phyloP scores from a whole-genome alignment of 2,329 filamentous ascomycete species.

The Leptographium lundbergii region DNA sequence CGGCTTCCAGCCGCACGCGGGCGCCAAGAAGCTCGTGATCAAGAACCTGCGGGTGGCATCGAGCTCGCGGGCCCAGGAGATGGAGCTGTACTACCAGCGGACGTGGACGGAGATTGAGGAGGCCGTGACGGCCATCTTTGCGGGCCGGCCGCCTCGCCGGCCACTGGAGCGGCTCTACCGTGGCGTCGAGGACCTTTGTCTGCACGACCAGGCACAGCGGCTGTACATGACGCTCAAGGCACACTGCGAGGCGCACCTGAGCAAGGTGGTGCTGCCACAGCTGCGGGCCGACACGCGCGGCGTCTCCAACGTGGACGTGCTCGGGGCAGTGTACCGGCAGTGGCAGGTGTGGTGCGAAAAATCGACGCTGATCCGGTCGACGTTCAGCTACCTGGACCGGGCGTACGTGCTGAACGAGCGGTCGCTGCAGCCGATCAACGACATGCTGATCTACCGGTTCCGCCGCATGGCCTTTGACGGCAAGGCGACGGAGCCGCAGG shows the following conservation, averaged over 20 bases:
- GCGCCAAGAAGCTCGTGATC: conserved; percentile 78
- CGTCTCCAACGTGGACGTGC: conserved; percentile 45
- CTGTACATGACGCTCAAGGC: conserved; percentile 54
- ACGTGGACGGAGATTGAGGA: conserved; percentile 62
- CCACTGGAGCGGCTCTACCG: conserved; percentile 86
- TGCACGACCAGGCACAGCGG: conserved; percentile 57
- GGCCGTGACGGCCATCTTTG: conserved; percentile 64
- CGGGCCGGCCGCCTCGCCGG: conserved; percentile 44
- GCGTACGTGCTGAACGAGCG: conserved; percentile 71
- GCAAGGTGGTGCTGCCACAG: conserved; percentile 41
- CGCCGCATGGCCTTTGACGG: conserved; percentile 40
- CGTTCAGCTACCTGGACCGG: conserved; percentile 90
- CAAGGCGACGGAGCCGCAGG: background rate
- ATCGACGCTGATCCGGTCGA: conserved; percentile 67
- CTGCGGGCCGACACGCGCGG: conserved; percentile 38
- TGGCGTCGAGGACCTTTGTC: conserved; percentile 82
- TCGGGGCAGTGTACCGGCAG: conserved; percentile 40
- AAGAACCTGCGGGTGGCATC: conserved; percentile 67
- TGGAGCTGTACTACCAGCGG: conserved; percentile 65
- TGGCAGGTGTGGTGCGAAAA: conserved; percentile 75
- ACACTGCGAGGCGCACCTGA: conserved; percentile 57
- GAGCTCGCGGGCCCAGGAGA: conserved; percentile 34
- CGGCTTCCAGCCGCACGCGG: conserved; percentile 58
- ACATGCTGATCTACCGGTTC: conserved; percentile 69
- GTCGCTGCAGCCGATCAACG: conserved; percentile 59